Evolutionary conservation across 352 stramenopile species (phyloP), one percentile per base, ranked within the genome.

Genomic region (Pythium inflatum): DNA sequence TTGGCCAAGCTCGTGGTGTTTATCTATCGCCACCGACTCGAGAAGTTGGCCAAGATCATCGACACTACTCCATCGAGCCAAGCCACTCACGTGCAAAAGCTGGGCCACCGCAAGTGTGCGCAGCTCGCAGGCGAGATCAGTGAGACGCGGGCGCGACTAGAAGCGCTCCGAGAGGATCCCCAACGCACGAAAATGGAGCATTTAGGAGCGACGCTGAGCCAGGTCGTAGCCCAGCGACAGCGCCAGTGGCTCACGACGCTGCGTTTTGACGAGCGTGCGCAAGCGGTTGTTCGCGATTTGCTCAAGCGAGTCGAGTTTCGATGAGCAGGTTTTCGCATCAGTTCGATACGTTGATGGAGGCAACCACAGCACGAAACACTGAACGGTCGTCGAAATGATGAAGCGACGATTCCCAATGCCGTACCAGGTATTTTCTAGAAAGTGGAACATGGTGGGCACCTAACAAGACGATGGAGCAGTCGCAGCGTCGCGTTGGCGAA

Each of bases 401-500:
- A n/a, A n/a, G n/a, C n/a, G n/a, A n/a, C n/a, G n/a, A n/a, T n/a
- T n/a, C n/a, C n/a, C n/a, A n/a, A n/a, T n/a, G n/a, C n/a, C n/a
- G n/a, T n/a, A n/a, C n/a, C n/a, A n/a, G n/a, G n/a, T n/a, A n/a
- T n/a, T n/a, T n/a, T n/a, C n/a, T n/a, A n/a, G n/a, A n/a, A n/a
- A n/a, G n/a, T n/a, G n/a, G n/a, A n/a, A n/a, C n/a, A n/a, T n/a
- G n/a, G n/a, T n/a, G n/a, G n/a, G n/a, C n/a, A n/a, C n/a, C n/a
- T n/a, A n/a, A n/a, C n/a, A n/a, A n/a, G n/a, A n/a, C n/a, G n/a
- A n/a, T n/a, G n/a, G n/a, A n/a, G n/a, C n/a, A 71, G 57, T 11
- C 73, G 76, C 16, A 73, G 83, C 60, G 65, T 70, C 16, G 75
- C 70, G 40, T 53, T 85, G 18, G 79, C 80, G 2, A 60, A 75